Base-by-base conservation (phyloP, 208 protist genomes). In the Trypanosoma avium region DNA sequence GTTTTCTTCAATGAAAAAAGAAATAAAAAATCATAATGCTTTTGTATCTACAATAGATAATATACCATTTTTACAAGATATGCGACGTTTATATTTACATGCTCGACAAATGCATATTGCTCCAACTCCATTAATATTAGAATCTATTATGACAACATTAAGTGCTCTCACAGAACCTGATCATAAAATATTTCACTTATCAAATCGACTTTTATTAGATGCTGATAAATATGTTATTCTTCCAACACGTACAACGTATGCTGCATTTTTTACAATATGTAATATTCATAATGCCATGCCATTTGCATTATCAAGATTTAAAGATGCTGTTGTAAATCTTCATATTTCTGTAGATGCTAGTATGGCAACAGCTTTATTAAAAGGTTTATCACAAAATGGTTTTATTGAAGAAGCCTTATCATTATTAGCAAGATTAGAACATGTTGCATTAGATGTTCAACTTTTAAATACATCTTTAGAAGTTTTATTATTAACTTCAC, bases 391-490 rank as follows among this genome's bases (percentile, higher is more conserved):
- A 40, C 82, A 93, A 56, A 69, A 70, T 55, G 88, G 87, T 10
- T 84, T 90, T 27, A 70, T 86, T 27, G 85, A 94, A 62, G 87
- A 96, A 71, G 87, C 90, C 15, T 48, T 96, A 12, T 66, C 78
- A 35, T 49, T 96, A 46, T 67, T 96, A 19, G 73, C 70, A 5
- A 77, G 82, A 13, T 38, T 90, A 32, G 54, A 88, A 56, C 73
- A 86, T 43, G 75, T 96, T n/a, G 75, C 81, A 8, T 50, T 94
- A 43, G 81, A 87, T 22, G 81, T 79, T 13, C 77, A 81, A 24
- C 60, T 96, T 4, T 55, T 96, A 36, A 94, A 96, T 48, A 86
- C 84, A 7, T 80, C 82, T 6, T 60, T 96, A 29, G 90, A 96
- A 67, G 82, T 86, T 1, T 73, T 96, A 17, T 47, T 92, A 43